Evolutionary conservation across 805 yeast species (phyloP).

Genomic region (Nakazawaea populi): DNA sequence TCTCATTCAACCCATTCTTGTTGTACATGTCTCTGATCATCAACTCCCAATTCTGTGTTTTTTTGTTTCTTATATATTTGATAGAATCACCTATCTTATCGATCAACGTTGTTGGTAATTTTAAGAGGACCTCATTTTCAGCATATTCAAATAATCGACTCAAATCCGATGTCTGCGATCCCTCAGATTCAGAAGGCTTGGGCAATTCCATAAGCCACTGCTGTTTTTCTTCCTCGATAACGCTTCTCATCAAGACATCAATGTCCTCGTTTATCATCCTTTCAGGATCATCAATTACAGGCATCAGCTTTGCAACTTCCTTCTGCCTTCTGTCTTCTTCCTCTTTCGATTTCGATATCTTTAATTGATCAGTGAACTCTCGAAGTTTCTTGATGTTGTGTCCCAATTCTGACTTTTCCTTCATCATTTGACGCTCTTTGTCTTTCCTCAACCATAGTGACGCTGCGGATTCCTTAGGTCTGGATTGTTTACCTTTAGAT

Average conservation of each 20-base stretch:
- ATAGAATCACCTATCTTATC: slow-evolving; percentile 33
- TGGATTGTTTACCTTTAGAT: not conserved
- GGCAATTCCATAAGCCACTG: slow-evolving; percentile 16
- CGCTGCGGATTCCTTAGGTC: slow-evolving; percentile 8
- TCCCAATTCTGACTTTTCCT: slow-evolving; percentile 21
- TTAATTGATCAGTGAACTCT: slow-evolving; percentile 23
- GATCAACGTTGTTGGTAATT: slow-evolving; percentile 31
- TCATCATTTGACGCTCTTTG: slow-evolving; percentile 15
- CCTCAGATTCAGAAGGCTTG: slow-evolving; percentile 2
- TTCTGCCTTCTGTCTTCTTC: slow-evolving; percentile 16
- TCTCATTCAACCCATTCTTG: slow-evolving; percentile 30
- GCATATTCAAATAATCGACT: slow-evolving; percentile 2
- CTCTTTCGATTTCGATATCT: slow-evolving; percentile 21
- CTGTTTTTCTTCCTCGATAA: not conserved
- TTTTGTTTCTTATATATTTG: slow-evolving; percentile 31
- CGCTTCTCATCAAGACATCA: slow-evolving; percentile 21
- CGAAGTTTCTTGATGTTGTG: slow-evolving; percentile 24
- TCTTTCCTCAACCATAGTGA: slow-evolving; percentile 21
- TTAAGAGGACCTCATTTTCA: slow-evolving; percentile 13
- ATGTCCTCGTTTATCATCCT: slow-evolving; percentile 15
- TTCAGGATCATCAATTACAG: slow-evolving; percentile 13
- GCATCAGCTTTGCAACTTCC: slow-evolving; percentile 15
- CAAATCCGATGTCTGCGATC: not conserved
- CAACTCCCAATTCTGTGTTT: slow-evolving; percentile 41
- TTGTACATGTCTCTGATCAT: slow-evolving; percentile 32